A percentile compares a stretch with the other conserved stretches of the same genome.
Conservation (phyloP, 352 stramenopile genomes). For the Pythium phragmitis region DNA sequence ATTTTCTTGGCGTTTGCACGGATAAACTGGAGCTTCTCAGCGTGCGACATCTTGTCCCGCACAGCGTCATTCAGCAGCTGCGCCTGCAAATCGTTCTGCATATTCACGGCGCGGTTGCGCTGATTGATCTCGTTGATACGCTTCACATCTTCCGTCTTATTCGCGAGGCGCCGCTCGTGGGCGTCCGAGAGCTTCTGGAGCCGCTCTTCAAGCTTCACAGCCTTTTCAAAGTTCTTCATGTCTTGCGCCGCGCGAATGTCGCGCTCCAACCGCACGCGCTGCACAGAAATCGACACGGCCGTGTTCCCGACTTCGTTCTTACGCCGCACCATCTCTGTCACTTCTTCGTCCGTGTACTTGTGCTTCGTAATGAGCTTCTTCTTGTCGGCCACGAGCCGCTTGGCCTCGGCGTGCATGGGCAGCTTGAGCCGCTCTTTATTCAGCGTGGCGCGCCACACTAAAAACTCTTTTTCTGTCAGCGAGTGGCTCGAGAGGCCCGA, state of each 20-base stretch:
- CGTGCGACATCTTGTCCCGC: conserved; percentile 79
- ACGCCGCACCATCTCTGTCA: conserved; percentile 76
- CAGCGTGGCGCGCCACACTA: conserved; percentile 74
- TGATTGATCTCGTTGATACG: conserved; percentile 87
- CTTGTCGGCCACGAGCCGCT: conserved; percentile 60
- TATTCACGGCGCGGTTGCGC: conserved; percentile 79
- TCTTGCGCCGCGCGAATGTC: conserved; percentile 75
- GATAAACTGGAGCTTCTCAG: conserved; percentile 81
- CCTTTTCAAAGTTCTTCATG: conserved; percentile 89
- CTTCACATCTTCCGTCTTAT: conserved; percentile 79
- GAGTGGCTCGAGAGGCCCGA: conserved; percentile 71
- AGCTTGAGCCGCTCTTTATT: conserved; percentile 80
- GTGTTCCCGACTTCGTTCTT: conserved; percentile 66
- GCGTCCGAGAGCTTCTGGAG: conserved; percentile 60
- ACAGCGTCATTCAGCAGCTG: conserved; percentile 70
- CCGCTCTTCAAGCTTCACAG: conserved; percentile 64
- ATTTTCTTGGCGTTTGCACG: conserved; percentile 83
- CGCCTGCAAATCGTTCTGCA: conserved; percentile 78
- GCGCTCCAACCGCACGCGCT: conserved; percentile 77
- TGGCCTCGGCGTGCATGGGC: conserved; percentile 69
- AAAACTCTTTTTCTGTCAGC: conserved; percentile 73
- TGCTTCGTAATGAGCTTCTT: conserved; percentile 70
- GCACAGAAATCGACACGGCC: conserved; percentile 68
- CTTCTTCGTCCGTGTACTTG: conserved; percentile 76
- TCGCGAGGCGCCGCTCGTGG: conserved; percentile 68